These are phyloP conservation scores for Edaphochlamys debaryana DNA, from an alignment of 139 green algal species.

Conservation along the genomic window DNA sequence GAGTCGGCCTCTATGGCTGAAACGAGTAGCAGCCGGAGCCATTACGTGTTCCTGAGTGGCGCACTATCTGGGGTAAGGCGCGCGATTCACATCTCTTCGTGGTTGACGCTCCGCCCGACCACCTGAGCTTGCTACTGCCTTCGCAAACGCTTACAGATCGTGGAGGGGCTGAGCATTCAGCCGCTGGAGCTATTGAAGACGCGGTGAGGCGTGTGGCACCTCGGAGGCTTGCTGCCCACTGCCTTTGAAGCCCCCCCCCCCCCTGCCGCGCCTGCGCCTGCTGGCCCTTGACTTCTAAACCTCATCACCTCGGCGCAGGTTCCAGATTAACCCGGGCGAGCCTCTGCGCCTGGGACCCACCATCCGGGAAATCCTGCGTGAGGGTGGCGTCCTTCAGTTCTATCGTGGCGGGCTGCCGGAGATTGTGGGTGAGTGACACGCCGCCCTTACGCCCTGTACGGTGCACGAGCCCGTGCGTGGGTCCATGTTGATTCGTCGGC, in stretches of 20 bases:
- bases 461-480: no score
- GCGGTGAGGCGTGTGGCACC: neutral
- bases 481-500: no score
- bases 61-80: slow-evolving; percentile 40
- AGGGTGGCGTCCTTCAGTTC: slow-evolving; percentile 60
- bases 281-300: no score
- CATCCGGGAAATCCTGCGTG: slow-evolving; percentile 26
- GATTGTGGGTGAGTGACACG: slow-evolving; percentile 48
- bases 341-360: slow-evolving; percentile 46
- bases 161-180: slow-evolving; percentile 47
- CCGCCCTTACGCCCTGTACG: no score
- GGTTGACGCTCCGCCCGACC: no score
- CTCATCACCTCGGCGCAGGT: neutral
- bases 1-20: no score
- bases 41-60: slow-evolving; percentile 49
- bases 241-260: no score
- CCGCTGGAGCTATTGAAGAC: slow-evolving; percentile 64
- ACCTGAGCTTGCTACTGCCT: no score
- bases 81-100: no score
- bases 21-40: neutral
- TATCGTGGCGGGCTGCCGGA: slow-evolving; percentile 59
- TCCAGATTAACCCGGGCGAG: slow-evolving; percentile 50
- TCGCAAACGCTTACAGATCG: slow-evolving; percentile 26
- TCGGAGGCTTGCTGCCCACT: no score
- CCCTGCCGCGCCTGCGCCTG: no score